Percentiles rank a stretch among this genome's conserved stretches.
These are phyloP conservation scores for Penicillium sp. DNA, from an alignment of 2,329 filamentous ascomycete species.

Conservation along the genomic window DNA sequence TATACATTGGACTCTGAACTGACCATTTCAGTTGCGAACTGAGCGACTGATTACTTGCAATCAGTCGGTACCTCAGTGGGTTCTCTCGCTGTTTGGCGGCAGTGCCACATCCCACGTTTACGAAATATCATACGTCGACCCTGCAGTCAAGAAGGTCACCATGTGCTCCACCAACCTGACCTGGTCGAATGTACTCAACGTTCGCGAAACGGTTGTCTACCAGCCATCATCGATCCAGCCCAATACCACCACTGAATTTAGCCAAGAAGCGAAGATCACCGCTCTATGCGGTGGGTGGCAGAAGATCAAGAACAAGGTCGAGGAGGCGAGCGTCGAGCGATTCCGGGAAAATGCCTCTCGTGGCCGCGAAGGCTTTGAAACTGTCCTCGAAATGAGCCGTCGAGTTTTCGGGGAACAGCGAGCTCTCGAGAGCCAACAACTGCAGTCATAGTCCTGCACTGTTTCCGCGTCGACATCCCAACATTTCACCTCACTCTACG, in stretches of 20 bases:
- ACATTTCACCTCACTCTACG: constrained; percentile 4
- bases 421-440: constrained; percentile 56
- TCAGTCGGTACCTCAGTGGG: constrained; percentile 51
- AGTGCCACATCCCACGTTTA: constrained; percentile 84
- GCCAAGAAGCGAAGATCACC: constrained; percentile 87
- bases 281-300: constrained; percentile 96
- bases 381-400: constrained; percentile 88
- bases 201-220: constrained; percentile 91
- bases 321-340: constrained; percentile 82
- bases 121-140: constrained; percentile 94
- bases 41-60: constrained; percentile 61
- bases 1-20: constrained; percentile 6
- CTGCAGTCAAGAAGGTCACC: constrained; percentile 76
- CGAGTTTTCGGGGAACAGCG: constrained; percentile 88
- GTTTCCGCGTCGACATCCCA: constrained; percentile 3
- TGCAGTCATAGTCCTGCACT: constrained; percentile 24
- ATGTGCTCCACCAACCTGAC: constrained; percentile 97
- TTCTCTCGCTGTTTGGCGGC: constrained; percentile 75
- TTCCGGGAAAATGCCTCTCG: constrained; percentile 90
- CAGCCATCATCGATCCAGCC: constrained; percentile 56
- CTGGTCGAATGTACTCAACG: constrained; percentile 82
- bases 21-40: constrained; percentile 58
- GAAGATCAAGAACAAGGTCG: constrained; percentile 92
- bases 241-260: constrained; percentile 69
- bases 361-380: constrained; percentile 92